phyloP scores from a whole-genome alignment of 2,329 filamentous ascomycete genomes.

The Penicillium concentricum region DNA sequence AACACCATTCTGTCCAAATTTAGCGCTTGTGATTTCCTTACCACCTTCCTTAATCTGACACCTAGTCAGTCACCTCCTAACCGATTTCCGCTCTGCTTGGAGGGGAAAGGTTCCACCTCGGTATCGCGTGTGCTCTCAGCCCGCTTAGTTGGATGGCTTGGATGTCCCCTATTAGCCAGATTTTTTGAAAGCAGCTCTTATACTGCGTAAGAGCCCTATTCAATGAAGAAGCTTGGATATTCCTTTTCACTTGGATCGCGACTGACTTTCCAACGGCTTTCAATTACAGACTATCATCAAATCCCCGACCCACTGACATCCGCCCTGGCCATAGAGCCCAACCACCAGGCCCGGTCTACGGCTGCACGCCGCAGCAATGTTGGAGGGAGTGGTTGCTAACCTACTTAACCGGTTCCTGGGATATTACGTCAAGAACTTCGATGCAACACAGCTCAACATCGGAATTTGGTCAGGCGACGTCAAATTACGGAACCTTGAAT shows the following conservation, averaged over 20 bases:
- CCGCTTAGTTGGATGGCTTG: conserved; percentile 31
- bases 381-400: conserved; percentile 94
- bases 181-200: conserved; percentile 17
- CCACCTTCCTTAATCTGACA: not conserved
- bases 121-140: conserved; percentile 28
- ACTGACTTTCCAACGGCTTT: conserved; percentile 11
- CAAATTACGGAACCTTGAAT: conserved; percentile 86
- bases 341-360: conserved; percentile 70
- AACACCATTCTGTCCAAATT: conserved; percentile 15
- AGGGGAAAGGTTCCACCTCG: conserved; percentile 22
- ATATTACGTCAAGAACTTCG: conserved; percentile 99
- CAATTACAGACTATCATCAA: conserved; percentile 12
- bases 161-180: conserved; percentile 18
- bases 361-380: conserved; percentile 68
- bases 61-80: not conserved
- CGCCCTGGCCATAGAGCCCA: conserved; percentile 17
- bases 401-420: conserved; percentile 98
- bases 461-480: conserved; percentile 99
- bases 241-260: not conserved
- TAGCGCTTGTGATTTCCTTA: conserved; percentile 7
- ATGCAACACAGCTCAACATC: conserved; percentile 94
- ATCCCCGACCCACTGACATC: conserved; percentile 12
- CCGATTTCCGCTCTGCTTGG: conserved; percentile 13
- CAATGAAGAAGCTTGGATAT: not conserved
- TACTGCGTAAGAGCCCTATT: conserved; percentile 6